phyloP scores from a whole-genome alignment of 1,284 basidiomycete genomes.

The Papiliotrema terrestris region DNA sequence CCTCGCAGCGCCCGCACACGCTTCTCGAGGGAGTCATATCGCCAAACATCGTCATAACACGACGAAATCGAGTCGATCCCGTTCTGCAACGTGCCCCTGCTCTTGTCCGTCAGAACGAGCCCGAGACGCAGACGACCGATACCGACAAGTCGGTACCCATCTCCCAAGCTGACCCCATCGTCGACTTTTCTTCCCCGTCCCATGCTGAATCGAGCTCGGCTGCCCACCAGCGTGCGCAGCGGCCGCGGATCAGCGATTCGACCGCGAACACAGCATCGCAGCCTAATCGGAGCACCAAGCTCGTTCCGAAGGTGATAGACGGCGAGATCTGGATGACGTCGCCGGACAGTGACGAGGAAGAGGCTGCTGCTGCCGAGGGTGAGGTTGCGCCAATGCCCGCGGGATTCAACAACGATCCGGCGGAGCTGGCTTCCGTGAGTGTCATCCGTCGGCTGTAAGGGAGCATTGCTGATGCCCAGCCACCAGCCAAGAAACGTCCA shows the following conservation, averaged over 20 bases:
- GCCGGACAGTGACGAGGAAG: neutral
- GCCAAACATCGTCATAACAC: neutral
- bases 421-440: neutral
- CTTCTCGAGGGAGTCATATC: neutral
- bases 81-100: constrained; percentile 2
- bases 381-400: too few relatives aligned
- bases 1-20: neutral
- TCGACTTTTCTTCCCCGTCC: constrained; percentile 17
- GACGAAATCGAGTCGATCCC: neutral
- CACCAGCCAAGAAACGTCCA: neutral
- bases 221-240: neutral
- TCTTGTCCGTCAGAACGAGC: neutral
- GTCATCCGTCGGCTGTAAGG: neutral
- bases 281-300: neutral
- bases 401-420: neutral
- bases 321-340: constrained; percentile 1
- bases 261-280: neutral
- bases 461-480: neutral
- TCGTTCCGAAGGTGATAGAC: constrained; percentile 3
- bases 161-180: constrained; percentile 17
- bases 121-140: neutral
- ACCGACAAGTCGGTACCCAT: neutral
- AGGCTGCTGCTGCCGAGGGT: neutral
- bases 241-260: neutral
- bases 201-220: neutral